These are phyloP conservation scores for Chrysoporthe puriensis DNA, from an alignment of 2,329 filamentous ascomycete species.

Conservation along the genomic window DNA sequence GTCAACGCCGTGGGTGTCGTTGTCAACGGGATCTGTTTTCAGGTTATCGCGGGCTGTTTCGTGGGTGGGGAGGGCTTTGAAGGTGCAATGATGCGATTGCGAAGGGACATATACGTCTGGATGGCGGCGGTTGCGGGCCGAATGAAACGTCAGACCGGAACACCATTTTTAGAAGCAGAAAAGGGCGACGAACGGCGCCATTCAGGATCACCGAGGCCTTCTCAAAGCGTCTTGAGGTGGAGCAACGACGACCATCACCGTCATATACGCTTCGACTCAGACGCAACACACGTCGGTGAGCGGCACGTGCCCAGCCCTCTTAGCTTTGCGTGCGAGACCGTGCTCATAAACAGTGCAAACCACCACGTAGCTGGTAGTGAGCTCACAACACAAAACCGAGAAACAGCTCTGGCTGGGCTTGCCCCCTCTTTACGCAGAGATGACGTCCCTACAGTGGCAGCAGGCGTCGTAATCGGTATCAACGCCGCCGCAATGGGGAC, in stretches of 20 bases:
- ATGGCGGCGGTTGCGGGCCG: neutral
- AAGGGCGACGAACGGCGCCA: neutral
- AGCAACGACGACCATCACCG: neutral
- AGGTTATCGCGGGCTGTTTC: conserved; percentile 40
- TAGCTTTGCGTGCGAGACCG: neutral
- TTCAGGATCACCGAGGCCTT: neutral
- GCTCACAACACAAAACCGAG: neutral
- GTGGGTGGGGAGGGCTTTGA: conserved; percentile 21
- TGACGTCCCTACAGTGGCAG: conserved; percentile 48
- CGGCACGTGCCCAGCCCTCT: neutral
- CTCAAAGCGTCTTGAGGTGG: neutral
- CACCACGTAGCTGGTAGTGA: neutral
- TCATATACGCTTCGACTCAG: conserved; percentile 15
- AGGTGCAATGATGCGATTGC: neutral
- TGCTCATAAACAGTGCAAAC: neutral
- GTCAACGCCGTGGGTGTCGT: conserved; percentile 57
- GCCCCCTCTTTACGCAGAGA: neutral
- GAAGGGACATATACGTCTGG: neutral
- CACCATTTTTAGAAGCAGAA: neutral
- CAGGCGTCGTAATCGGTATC: conserved; percentile 58
- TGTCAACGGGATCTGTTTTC: conserved; percentile 51
- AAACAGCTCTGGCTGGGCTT: neutral
- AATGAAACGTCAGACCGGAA: neutral
- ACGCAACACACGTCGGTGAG: conserved; percentile 9
- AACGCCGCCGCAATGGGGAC: conserved; percentile 65